Conservation (phyloP, 495 filamentous ascomycete genomes). For the Aspergillus ellipticus region DNA sequence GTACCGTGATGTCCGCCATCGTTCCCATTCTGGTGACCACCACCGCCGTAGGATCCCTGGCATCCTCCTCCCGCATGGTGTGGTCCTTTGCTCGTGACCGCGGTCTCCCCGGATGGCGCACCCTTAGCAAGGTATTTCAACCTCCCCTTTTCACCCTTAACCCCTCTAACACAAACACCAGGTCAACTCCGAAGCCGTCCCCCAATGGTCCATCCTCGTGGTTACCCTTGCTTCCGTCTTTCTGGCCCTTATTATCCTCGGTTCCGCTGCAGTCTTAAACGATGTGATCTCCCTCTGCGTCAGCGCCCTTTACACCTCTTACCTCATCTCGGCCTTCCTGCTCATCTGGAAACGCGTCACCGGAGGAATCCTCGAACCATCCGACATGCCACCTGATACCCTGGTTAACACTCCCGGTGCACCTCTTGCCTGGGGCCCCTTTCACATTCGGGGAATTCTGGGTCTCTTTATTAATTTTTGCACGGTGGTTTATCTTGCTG, state of each 20-base stretch:
- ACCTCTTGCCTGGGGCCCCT: conserved; percentile 46
- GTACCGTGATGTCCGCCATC: conserved; percentile 42
- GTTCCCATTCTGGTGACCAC: conserved; percentile 36
- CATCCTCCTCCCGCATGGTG: conserved; percentile 47
- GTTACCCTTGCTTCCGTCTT: conserved; percentile 24
- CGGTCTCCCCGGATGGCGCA: conserved; percentile 42
- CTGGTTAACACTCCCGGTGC: conserved; percentile 20
- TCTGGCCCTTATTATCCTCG: conserved; percentile 43
- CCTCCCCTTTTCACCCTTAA: neutral
- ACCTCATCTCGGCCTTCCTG: conserved; percentile 34
- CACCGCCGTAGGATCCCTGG: conserved; percentile 40
- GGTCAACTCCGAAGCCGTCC: conserved; percentile 12
- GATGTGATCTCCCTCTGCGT: conserved; percentile 41
- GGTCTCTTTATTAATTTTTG: conserved; percentile 44
- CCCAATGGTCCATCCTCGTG: conserved; percentile 23
- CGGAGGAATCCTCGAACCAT: conserved; percentile 15
- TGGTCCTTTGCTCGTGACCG: conserved; percentile 54
- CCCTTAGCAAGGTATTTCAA: conserved; percentile 35
- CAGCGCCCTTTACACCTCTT: conserved; percentile 36
- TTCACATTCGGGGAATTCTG: conserved; percentile 40
- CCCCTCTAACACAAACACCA: neutral
- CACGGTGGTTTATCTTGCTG: conserved; percentile 30
- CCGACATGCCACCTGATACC: conserved; percentile 11
- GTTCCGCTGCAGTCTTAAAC: conserved; percentile 39
- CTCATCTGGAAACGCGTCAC: conserved; percentile 39